A percentile compares a stretch with the other conserved stretches of the same genome.
Evolutionary conservation across 1,284 basidiomycete genomes (phyloP).

Genomic region (Apiotrichum siamense): DNA sequence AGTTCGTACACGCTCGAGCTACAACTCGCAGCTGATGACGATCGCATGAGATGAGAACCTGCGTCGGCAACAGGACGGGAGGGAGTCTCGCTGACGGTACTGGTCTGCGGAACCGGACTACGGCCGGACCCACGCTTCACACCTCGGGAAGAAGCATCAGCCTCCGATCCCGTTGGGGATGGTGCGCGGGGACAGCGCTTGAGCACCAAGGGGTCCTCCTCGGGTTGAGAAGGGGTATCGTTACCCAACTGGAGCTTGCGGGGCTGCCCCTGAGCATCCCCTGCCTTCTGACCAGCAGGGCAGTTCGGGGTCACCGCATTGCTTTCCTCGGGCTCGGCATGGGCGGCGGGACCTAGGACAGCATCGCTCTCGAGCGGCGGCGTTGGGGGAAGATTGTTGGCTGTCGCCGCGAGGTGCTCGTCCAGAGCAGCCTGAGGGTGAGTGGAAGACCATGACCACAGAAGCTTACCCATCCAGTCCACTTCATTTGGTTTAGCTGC

Average conservation of each 20-base stretch:
- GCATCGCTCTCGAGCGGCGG: constrained; percentile 26
- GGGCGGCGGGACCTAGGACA: not conserved
- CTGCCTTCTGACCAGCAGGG: constrained; percentile 16
- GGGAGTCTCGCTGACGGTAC: not conserved
- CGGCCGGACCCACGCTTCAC: constrained; percentile 23
- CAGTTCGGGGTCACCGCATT: not conserved
- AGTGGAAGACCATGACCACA: constrained; percentile 43
- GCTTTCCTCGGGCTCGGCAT: not conserved
- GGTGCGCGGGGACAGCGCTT: too few relatives aligned
- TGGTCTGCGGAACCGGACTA: constrained; percentile 4
- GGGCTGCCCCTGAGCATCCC: constrained; percentile 39
- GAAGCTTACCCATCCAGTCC: constrained; percentile 85
- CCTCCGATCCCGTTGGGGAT: not conserved
- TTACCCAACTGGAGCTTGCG: constrained; percentile 22
- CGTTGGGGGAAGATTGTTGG: constrained; percentile 45
- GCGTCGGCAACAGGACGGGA: not conserved
- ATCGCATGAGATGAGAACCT: constrained; percentile 4
- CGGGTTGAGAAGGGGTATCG: constrained; percentile 2
- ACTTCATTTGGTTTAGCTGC: constrained; percentile 91
- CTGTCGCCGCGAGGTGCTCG: constrained; percentile 51
- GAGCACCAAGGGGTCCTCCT: too few relatives aligned
- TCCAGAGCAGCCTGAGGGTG: constrained; percentile 48
- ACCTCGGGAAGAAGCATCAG: constrained; percentile 9
- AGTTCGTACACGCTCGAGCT: constrained; percentile 17
- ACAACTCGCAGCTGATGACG: constrained; percentile 15